These are phyloP conservation scores for Lumnitzera littorea DNA, from an alignment of 345 rosid species.

Conservation along the genomic window DNA sequence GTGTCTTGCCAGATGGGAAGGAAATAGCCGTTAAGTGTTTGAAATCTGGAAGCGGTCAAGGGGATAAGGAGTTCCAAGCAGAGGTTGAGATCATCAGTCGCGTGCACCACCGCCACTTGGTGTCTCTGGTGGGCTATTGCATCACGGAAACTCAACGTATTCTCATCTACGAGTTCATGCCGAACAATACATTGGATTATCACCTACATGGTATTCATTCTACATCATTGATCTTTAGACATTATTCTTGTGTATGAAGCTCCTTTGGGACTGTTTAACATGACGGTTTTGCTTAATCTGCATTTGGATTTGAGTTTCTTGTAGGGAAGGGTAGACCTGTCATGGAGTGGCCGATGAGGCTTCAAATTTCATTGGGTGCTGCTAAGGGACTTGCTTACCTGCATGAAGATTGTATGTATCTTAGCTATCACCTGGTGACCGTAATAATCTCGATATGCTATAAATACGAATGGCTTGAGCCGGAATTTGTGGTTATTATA, in stretches of 20 bases:
- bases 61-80: constrained; percentile 71
- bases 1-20: constrained; percentile 64
- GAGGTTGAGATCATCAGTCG: constrained; percentile 92
- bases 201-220: constrained; percentile 54
- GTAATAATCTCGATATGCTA: too few species aligned
- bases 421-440: not conserved
- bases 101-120: constrained; percentile 91
- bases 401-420: constrained; percentile 85
- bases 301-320: constrained; percentile 2
- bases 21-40: constrained; percentile 84
- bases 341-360: constrained; percentile 66
- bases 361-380: constrained; percentile 79
- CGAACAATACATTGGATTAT: constrained; percentile 67
- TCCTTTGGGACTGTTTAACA: too few species aligned
- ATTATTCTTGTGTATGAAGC: too few species aligned
- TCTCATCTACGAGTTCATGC: constrained; percentile 69
- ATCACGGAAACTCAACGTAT: constrained; percentile 45
- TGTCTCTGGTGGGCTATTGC: constrained; percentile 81
- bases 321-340: constrained; percentile 53
- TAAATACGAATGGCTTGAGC: too few species aligned
- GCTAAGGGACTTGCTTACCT: constrained; percentile 93
- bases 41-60: constrained; percentile 74
- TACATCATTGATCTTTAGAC: too few species aligned
- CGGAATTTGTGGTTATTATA: too few species aligned
- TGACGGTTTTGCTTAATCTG: not conserved